A percentile compares a stretch with the other conserved stretches of the same genome.
Evolutionary conservation across 2,329 filamentous ascomycete genomes (phyloP).

Genomic region (Pseudogymnoascus sp.): DNA sequence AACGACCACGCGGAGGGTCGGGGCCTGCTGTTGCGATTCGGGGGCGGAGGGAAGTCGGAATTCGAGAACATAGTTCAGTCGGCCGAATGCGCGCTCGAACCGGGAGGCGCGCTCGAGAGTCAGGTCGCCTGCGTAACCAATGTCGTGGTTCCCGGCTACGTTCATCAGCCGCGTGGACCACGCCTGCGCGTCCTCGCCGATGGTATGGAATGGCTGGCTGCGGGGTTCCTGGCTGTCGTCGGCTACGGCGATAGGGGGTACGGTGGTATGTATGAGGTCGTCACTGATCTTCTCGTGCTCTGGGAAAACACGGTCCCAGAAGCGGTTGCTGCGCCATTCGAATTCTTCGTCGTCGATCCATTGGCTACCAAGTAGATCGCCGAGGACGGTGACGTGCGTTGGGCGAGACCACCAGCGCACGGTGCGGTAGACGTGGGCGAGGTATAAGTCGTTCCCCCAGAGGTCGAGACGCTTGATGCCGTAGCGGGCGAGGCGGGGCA

Average conservation of each 20-base stretch:
- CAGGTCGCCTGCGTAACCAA: slow-evolving; percentile 91
- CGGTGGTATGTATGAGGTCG: slow-evolving; percentile 36
- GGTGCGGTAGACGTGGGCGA: slow-evolving; percentile 84
- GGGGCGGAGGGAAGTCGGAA: slow-evolving; percentile 53
- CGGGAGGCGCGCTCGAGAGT: slow-evolving; percentile 65
- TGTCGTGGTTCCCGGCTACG: slow-evolving; percentile 89
- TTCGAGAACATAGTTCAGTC: slow-evolving; percentile 80
- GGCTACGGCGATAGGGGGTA: slow-evolving; percentile 31
- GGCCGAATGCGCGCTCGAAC: slow-evolving; percentile 81
- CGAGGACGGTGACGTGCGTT: slow-evolving; percentile 81
- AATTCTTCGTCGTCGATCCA: slow-evolving; percentile 91
- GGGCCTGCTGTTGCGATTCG: slow-evolving; percentile 39
- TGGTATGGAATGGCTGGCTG: slow-evolving; percentile 15
- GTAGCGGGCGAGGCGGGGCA: slow-evolving; percentile 58
- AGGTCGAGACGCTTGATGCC: slow-evolving; percentile 77
- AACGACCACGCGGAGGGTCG: slow-evolving; percentile 73
- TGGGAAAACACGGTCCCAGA: slow-evolving; percentile 74
- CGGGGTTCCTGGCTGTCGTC: slow-evolving; percentile 35
- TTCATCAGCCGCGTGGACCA: slow-evolving; percentile 82
- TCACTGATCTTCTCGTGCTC: slow-evolving; percentile 57
- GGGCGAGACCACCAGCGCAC: slow-evolving; percentile 77
- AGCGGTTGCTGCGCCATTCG: slow-evolving; percentile 60
- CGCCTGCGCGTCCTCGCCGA: slow-evolving; percentile 37
- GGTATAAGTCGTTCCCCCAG: slow-evolving; percentile 88
- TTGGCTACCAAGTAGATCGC: slow-evolving; percentile 87